Evolutionary conservation across 345 rosid genomes (phyloP).

Genomic region (Pugionium dolabratum): DNA sequence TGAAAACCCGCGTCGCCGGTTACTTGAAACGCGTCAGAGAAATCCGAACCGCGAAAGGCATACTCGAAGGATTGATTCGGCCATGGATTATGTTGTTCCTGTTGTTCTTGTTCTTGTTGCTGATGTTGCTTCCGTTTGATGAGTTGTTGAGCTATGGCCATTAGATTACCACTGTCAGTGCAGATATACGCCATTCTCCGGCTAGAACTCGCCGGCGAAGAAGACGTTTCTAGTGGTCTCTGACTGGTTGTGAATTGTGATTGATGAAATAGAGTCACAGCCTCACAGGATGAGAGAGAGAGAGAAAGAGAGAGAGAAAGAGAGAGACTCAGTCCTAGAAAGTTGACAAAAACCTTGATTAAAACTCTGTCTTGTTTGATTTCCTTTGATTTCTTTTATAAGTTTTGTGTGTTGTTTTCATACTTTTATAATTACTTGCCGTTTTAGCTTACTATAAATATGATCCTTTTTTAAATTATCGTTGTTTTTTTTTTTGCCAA

Average conservation of each 20-base stretch:
- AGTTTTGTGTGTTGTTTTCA: not conserved
- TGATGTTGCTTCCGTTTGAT: constrained; percentile 86
- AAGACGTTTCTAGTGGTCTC: constrained; percentile 1
- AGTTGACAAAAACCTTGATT: constrained; percentile 26
- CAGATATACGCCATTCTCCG: constrained; percentile 89
- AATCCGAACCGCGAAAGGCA: constrained; percentile 48
- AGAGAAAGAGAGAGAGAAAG: no score
- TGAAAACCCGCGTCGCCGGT: constrained; percentile 54
- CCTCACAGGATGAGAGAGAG: not conserved
- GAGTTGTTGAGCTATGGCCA: constrained; percentile 96
- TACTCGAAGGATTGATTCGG: constrained; percentile 35
- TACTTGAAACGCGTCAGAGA: constrained; percentile 66
- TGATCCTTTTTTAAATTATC: not conserved
- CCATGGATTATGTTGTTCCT: constrained; percentile 55
- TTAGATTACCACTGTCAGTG: constrained; percentile 85
- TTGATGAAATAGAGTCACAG: constrained; percentile 25
- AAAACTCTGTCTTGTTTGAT: constrained; percentile 22
- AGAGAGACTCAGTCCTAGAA: constrained; percentile 16
- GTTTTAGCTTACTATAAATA: no score
- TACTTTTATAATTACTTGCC: no score
- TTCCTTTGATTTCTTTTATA: constrained; percentile 37
- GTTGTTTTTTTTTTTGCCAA: no score
- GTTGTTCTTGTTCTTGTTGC: constrained; percentile 53
- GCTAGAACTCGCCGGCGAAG: constrained; percentile 41
- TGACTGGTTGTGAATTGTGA: constrained; percentile 10